Evolutionary conservation across 805 yeast species (phyloP), one percentile per base, ranked within the genome.

Genomic region (Hanseniaspora meyeri): DNA sequence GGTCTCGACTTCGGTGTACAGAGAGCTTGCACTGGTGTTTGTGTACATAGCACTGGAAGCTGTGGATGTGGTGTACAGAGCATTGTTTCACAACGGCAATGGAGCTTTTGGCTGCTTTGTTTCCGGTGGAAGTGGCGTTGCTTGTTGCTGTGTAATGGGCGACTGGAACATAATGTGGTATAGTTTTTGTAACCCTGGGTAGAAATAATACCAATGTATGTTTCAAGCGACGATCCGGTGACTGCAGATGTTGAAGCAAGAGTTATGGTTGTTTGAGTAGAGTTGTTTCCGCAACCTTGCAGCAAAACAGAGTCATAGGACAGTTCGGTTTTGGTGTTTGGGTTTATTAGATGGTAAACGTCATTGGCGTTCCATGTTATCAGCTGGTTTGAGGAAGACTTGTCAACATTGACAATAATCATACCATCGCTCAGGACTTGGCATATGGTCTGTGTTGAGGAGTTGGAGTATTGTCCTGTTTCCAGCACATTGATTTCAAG

Each of bases 351-450:
- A 34, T 64, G 66, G 60, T 63, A 64, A 12, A 64, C 65, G 20
- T 61, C 60, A 53, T 60, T 59, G 32, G 60, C 61, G 51, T 62
- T 59, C 67, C 67, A 64, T 8, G 66, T 60, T 34, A 64, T 52
- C 60, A 64, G 49, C 4, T 63, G 59, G 49, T 46, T 51, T 51
- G 57, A 58, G 11, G 47, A 39, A 3, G 58, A 31, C 10, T 59
- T 53, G 51, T 61, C 64, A 50, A 60, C 62, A 6, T 57, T 61
- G 17, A 60, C 54, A 53, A 64, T 59, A 29, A 64, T 53, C 65
- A 63, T 63, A 46, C 67, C 67, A 19, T 63, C 60, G 17, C 57
- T 57, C 46, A 64, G 40, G n/a, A 60, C 59, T 34, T 56, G 59
- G 45, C 67, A 64, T 3, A 59, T 58, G 24, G 52, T 48, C n/a